Evolutionary conservation across 2,329 filamentous ascomycete species (phyloP).

Genomic region (Fusarium albosuccineum): DNA sequence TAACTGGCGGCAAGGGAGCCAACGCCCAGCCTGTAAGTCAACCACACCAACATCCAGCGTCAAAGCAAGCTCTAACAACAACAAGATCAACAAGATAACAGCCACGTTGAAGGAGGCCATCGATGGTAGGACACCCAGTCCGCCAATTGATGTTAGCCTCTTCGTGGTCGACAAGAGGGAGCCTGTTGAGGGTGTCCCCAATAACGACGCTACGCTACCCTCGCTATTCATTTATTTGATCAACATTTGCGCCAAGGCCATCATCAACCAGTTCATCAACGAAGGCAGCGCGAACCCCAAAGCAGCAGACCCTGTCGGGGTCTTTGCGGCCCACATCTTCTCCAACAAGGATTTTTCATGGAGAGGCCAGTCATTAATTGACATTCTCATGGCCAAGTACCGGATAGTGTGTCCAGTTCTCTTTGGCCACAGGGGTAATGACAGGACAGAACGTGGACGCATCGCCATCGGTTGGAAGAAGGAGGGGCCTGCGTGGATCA

Average conservation of each 20-base stretch:
- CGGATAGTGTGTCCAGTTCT: slow-evolving; percentile 84
- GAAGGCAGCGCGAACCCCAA: slow-evolving; percentile 74
- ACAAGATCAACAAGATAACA: slow-evolving; percentile 54
- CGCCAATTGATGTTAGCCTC: slow-evolving; percentile 65
- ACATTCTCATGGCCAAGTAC: slow-evolving; percentile 89
- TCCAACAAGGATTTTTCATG: slow-evolving; percentile 75
- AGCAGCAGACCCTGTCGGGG: slow-evolving; percentile 82
- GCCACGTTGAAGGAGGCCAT: slow-evolving; percentile 65
- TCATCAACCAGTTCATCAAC: slow-evolving; percentile 77
- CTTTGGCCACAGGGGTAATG: slow-evolving; percentile 84
- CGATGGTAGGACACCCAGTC: slow-evolving; percentile 64
- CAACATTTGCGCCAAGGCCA: slow-evolving; percentile 79
- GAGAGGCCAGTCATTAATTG: slow-evolving; percentile 77
- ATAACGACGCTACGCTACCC: slow-evolving; percentile 69
- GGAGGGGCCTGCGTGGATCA: slow-evolving; percentile 70
- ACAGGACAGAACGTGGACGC: slow-evolving; percentile 77
- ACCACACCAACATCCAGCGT: not conserved
- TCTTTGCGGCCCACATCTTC: slow-evolving; percentile 81
- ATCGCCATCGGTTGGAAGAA: slow-evolving; percentile 80
- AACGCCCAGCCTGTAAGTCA: slow-evolving; percentile 62
- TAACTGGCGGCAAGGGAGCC: slow-evolving; percentile 73
- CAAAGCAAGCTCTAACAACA: slow-evolving; percentile 29
- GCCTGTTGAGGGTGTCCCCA: slow-evolving; percentile 62
- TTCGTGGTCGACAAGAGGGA: slow-evolving; percentile 64
- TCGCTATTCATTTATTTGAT: slow-evolving; percentile 80